Evolutionary conservation across 371 early-diverging fungal genomes (phyloP).

Genomic region (Mortierella polycephala): DNA sequence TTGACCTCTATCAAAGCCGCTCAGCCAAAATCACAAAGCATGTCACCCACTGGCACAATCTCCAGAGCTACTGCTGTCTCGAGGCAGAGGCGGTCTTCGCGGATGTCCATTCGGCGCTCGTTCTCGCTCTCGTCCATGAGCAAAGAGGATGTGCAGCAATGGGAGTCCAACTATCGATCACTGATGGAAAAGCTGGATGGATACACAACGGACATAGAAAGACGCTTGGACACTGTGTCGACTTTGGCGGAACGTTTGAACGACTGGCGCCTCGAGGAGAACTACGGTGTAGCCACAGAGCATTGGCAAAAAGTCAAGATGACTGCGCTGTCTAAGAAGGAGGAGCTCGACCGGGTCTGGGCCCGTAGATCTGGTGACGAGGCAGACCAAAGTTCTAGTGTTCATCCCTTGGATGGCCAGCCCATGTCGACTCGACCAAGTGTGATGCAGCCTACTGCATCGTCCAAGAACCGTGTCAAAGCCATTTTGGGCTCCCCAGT

Average conservation of each 20-base stretch:
- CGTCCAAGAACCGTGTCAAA: slow-evolving; percentile 35
- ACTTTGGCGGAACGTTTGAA: slow-evolving; percentile 55
- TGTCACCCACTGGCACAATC: slow-evolving; percentile 11
- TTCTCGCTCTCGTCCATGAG: slow-evolving; percentile 65
- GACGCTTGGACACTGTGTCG: slow-evolving; percentile 21
- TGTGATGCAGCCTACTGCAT: slow-evolving; percentile 28
- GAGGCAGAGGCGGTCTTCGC: slow-evolving; percentile 22
- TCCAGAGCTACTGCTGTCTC: slow-evolving; percentile 27
- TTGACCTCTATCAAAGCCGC: slow-evolving; percentile 12
- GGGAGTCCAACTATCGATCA: slow-evolving; percentile 65
- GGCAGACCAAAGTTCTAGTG: slow-evolving; percentile 3
- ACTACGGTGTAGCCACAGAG: slow-evolving; percentile 55
- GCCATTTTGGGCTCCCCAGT: slow-evolving; percentile 39
- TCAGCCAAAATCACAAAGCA: slow-evolving; percentile 11
- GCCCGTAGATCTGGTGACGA: slow-evolving; percentile 17
- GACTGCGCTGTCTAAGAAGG: slow-evolving; percentile 59
- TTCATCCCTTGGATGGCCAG: slow-evolving; percentile 27
- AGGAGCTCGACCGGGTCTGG: slow-evolving; percentile 56
- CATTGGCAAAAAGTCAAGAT: slow-evolving; percentile 63
- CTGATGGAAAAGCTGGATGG: slow-evolving; percentile 63
- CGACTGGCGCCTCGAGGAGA: slow-evolving; percentile 63
- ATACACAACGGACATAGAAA: slow-evolving; percentile 54
- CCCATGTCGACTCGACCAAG: slow-evolving; percentile 20
- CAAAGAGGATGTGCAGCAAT: slow-evolving; percentile 67
- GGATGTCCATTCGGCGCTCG: slow-evolving; percentile 54